Conservation (phyloP, 108 stramenopile genomes). For the Craspedostauros australis region DNA sequence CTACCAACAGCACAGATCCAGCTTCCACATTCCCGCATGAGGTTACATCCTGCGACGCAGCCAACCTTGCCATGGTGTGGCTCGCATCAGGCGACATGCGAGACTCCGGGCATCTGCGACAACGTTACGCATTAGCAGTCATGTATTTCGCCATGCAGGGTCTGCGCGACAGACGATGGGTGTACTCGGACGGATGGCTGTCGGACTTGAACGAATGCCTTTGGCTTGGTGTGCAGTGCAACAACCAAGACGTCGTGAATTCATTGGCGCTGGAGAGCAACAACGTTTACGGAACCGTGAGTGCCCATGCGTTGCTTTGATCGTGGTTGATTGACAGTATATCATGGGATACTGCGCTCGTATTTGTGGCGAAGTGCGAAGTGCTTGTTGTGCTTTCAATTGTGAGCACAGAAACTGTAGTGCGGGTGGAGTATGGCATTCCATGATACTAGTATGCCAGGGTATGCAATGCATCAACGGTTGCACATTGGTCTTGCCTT, state of each 20-base stretch:
- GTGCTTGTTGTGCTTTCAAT: not conserved
- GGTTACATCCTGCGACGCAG: not conserved
- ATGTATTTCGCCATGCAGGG: not conserved
- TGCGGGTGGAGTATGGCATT: no score
- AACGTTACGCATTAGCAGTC: not conserved
- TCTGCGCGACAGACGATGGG: not conserved
- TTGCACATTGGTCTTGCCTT: no score
- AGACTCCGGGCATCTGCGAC: not conserved
- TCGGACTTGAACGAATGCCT: not conserved
- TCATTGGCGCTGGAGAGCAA: not conserved
- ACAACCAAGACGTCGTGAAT: not conserved
- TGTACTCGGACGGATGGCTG: not conserved
- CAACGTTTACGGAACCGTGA: not conserved
- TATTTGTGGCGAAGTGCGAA: not conserved
- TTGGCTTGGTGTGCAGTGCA: not conserved
- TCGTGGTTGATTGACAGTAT: not conserved
- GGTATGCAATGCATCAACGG: no score
- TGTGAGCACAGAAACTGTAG: no score
- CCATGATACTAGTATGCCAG: no score
- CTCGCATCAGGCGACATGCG: not conserved
- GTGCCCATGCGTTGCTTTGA: no score
- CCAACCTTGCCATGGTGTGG: not conserved
- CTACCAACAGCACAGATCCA: no score
- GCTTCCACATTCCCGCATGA: constrained; percentile 9
- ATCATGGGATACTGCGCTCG: not conserved